These are phyloP conservation scores for Didymella keratinophila DNA, from an alignment of 2,329 filamentous ascomycete genomes.

Conservation along the genomic window DNA sequence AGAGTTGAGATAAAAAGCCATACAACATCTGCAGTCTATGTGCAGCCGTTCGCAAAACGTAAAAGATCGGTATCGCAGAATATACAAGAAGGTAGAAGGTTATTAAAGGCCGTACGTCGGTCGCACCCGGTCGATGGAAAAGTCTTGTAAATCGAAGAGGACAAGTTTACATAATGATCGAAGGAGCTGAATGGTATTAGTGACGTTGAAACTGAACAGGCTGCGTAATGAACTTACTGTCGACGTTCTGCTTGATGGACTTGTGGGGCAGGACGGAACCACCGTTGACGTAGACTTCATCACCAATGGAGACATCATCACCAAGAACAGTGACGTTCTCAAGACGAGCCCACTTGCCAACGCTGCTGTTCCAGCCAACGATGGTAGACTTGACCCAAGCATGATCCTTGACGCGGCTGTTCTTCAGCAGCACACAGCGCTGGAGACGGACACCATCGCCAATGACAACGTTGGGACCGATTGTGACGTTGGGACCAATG, in stretches of 20 bases:
- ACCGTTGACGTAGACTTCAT: constrained; percentile 98
- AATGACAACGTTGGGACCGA: constrained; percentile 89
- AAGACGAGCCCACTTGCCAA: constrained; percentile 93
- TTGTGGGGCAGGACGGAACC: constrained; percentile 96
- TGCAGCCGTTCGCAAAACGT: constrained; percentile 25
- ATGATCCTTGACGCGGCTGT: constrained; percentile 97
- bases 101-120: constrained; percentile 42
- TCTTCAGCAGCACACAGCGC: constrained; percentile 86
- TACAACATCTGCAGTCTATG: constrained; percentile 24
- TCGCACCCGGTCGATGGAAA: constrained; percentile 18
- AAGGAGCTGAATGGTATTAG: constrained; percentile 48
- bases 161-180: constrained; percentile 56
- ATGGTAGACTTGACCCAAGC: constrained; percentile 99
- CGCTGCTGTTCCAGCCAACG: constrained; percentile 96
- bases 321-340: constrained; percentile 99
- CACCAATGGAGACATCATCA: constrained; percentile 96
- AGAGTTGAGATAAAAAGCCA: constrained; percentile 23
- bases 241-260: constrained; percentile 98
- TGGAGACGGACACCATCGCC: constrained; percentile 95
- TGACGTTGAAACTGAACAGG: not conserved
- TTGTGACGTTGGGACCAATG: constrained; percentile 96
- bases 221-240: constrained; percentile 56
- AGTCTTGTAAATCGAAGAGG: constrained; percentile 17
- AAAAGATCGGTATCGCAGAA: constrained; percentile 37
- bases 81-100: constrained; percentile 46